phyloP scores from a whole-genome alignment of 305 asterid species.

The Fraxinus floribunda region DNA sequence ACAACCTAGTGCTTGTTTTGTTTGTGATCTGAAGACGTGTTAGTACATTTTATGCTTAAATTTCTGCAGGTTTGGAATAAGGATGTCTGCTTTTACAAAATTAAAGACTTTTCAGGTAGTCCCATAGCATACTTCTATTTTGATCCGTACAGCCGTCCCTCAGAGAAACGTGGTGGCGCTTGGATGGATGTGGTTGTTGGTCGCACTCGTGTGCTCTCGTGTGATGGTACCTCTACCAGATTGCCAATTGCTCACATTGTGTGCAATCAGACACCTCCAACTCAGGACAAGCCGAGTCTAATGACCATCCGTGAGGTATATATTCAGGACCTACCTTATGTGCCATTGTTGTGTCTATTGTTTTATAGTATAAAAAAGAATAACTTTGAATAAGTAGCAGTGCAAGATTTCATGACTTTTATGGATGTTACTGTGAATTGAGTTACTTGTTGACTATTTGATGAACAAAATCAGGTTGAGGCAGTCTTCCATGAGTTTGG shows the following conservation, averaged over 20 bases:
- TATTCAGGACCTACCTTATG: conserved; percentile 3
- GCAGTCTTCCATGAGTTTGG: conserved; percentile 83
- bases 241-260: conserved; percentile 69
- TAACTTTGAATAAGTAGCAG: background rate
- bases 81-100: conserved; percentile 63
- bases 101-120: conserved; percentile 48
- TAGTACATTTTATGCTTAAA: conserved; percentile 14
- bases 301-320: conserved; percentile 77
- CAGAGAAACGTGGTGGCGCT: conserved; percentile 82
- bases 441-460: background rate
- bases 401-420: background rate
- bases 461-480: conserved; percentile 50
- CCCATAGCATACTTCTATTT: conserved; percentile 70
- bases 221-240: conserved; percentile 45
- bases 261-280: conserved; percentile 84
- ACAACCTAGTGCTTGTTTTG: background rate
- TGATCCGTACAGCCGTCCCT: conserved; percentile 82
- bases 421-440: background rate
- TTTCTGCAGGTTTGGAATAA: conserved; percentile 62
- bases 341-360: background rate
- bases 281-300: conserved; percentile 68
- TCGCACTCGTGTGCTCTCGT: conserved; percentile 54
- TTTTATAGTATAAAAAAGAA: background rate
- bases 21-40: conserved; percentile 1
- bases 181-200: conserved; percentile 73